Evolutionary conservation across 202 grass and related monocot species (phyloP).

Genomic region (Zizania palustris): DNA sequence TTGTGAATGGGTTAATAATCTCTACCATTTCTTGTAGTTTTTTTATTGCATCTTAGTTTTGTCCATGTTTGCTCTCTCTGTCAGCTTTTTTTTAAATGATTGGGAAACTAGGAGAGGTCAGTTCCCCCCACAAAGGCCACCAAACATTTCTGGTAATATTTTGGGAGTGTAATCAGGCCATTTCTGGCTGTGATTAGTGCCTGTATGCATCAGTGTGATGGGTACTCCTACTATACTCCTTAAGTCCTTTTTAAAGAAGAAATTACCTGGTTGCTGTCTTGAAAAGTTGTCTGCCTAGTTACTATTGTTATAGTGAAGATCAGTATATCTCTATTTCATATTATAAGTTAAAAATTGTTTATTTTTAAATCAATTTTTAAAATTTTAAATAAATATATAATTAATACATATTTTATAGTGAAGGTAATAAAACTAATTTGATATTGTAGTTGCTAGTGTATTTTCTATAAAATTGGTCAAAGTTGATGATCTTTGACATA

Average conservation of each 20-base stretch:
- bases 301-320: background rate
- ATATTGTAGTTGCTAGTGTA: no score
- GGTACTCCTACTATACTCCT: background rate
- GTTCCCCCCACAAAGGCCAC: background rate
- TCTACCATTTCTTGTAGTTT: background rate
- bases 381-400: no score
- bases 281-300: slow-evolving; percentile 41
- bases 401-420: no score
- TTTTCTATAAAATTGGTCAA: no score
- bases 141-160: slow-evolving; percentile 24
- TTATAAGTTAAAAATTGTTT: no score
- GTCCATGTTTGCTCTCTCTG: slow-evolving; percentile 3
- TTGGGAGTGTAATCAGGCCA: background rate
- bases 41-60: slow-evolving; percentile 26
- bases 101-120: background rate
- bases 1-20: slow-evolving; percentile 21
- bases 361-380: no score
- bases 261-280: slow-evolving; percentile 28
- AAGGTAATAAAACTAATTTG: no score
- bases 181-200: slow-evolving; percentile 28
- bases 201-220: background rate
- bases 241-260: background rate
- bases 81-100: background rate
- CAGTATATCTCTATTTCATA: background rate
- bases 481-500: no score